These are phyloP conservation scores for Wickerhamomyces pijperi DNA, from an alignment of 805 yeast genomes.

Conservation along the genomic window DNA sequence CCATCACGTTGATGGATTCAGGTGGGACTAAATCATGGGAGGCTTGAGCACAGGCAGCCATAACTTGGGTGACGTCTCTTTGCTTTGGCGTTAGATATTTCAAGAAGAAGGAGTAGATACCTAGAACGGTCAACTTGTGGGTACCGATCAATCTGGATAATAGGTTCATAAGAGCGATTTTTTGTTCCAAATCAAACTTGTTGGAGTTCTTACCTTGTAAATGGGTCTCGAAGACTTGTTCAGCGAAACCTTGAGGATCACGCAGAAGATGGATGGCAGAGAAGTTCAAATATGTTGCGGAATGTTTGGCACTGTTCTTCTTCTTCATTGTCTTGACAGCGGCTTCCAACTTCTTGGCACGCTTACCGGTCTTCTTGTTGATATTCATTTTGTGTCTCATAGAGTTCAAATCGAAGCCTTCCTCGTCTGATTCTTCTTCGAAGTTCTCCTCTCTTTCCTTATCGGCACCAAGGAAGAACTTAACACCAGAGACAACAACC, in stretches of 20 bases:
- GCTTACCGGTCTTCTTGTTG: slow-evolving; percentile 71
- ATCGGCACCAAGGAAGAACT: slow-evolving; percentile 91
- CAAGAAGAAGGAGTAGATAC: slow-evolving; percentile 79
- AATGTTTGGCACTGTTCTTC: slow-evolving; percentile 44
- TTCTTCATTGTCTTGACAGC: slow-evolving; percentile 65
- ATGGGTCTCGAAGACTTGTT: slow-evolving; percentile 62
- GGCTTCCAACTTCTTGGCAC: slow-evolving; percentile 67
- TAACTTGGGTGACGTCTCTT: slow-evolving; percentile 82
- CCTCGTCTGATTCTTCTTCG: slow-evolving; percentile 61
- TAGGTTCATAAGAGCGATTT: slow-evolving; percentile 77
- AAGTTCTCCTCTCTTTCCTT: slow-evolving; percentile 80
- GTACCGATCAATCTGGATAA: slow-evolving; percentile 87
- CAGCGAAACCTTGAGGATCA: slow-evolving; percentile 98
- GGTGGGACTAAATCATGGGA: slow-evolving; percentile 97
- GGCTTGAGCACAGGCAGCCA: slow-evolving; percentile 97
- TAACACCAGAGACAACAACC: slow-evolving; percentile 81
- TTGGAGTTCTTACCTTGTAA: slow-evolving; percentile 58
- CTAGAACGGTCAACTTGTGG: slow-evolving; percentile 84
- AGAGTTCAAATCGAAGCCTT: slow-evolving; percentile 61
- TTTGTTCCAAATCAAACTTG: slow-evolving; percentile 76
- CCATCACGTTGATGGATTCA: slow-evolving; percentile 67
- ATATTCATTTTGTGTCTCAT: slow-evolving; percentile 73
- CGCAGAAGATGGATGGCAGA: slow-evolving; percentile 89
- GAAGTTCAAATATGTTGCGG: slow-evolving; percentile 71
- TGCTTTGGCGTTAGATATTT: slow-evolving; percentile 93